phyloP scores from a whole-genome alignment of 2,329 filamentous ascomycete genomes.

The Exophiala sideris region DNA sequence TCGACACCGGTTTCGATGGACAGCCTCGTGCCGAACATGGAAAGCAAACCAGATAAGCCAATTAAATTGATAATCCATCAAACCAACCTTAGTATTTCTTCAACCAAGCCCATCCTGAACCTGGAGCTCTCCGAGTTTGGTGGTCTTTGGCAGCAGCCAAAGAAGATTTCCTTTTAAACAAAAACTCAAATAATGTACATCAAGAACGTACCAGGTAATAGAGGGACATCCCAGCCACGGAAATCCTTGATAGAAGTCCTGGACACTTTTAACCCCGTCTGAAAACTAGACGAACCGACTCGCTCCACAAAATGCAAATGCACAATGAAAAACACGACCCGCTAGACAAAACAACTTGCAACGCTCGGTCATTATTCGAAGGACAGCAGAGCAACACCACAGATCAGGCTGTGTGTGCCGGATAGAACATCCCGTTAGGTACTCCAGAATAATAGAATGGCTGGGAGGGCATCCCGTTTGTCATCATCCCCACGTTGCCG shows the following conservation, averaged over 20 bases:
- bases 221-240: slow-evolving; percentile 14
- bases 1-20: background rate
- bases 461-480: slow-evolving; percentile 71
- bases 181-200: slow-evolving; percentile 23
- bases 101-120: background rate
- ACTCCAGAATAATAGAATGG: slow-evolving; percentile 55
- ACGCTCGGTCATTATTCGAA: slow-evolving; percentile 1
- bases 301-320: slow-evolving; percentile 15
- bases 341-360: slow-evolving; percentile 15
- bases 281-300: slow-evolving; percentile 11
- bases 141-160: slow-evolving; percentile 7
- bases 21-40: background rate
- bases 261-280: slow-evolving; percentile 2
- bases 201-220: slow-evolving; percentile 18
- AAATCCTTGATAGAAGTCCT: slow-evolving; percentile 4
- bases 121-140: background rate
- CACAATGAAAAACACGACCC: slow-evolving; percentile 13
- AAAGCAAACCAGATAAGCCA: background rate
- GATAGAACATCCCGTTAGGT: slow-evolving; percentile 52
- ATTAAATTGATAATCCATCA: background rate
- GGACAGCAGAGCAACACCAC: background rate
- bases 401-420: slow-evolving; percentile 17
- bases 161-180: slow-evolving; percentile 3
- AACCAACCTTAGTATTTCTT: background rate
- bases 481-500: slow-evolving; percentile 64